Base-by-base conservation (phyloP, 805 yeast genomes). In the Starmerella tilneyi region DNA sequence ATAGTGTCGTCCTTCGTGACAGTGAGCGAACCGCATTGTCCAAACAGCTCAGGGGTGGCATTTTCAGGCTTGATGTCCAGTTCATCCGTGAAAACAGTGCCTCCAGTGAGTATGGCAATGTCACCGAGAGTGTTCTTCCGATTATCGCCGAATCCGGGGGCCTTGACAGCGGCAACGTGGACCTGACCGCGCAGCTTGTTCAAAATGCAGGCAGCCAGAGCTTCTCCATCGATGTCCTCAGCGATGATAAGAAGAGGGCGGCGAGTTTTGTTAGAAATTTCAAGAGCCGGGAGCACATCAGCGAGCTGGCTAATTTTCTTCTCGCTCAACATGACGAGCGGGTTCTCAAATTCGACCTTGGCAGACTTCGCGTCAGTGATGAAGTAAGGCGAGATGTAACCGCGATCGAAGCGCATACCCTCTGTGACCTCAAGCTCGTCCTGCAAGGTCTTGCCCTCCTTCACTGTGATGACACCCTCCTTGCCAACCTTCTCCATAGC, bases 401-500 rank as follows among this genome's bases (percentile, higher is more conserved):
- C 97, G 63, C 97, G 84, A 71, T 86, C 96, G 63, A 92, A 89
- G 70, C 89, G 80, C 94, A 89, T 85, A 70, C 98, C 98, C 72
- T 89, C 96, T 53, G 88, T 92, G 50, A 89, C 94, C 69, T 88
- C 96, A 58, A 89, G 77, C 67, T 85, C 94, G 65, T 89, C 98
- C 65, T 84, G 95, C 59, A 89, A 72, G 57, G 96, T 92, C 74
- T 85, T 88, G 58, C 97, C 97, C 68, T 85, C 96, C 73, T 81
- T 89, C 60, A 89, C 92, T 56, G 97, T 89, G 66, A 89, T 88
- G 53, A 89, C 97, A 73, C 98, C 98, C 67, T 89, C 97, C 70
- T 89, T 86, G 59, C 98, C 98, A 50, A 89, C 98, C 67, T 88
- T 88, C 70, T 86, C 96, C 94, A 89, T 89, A 54, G 98, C 97